A percentile compares a stretch with the other conserved stretches of the same genome.
These are phyloP conservation scores for Amylostereum areolatum DNA, from an alignment of 1,284 basidiomycete species.

Conservation along the genomic window DNA sequence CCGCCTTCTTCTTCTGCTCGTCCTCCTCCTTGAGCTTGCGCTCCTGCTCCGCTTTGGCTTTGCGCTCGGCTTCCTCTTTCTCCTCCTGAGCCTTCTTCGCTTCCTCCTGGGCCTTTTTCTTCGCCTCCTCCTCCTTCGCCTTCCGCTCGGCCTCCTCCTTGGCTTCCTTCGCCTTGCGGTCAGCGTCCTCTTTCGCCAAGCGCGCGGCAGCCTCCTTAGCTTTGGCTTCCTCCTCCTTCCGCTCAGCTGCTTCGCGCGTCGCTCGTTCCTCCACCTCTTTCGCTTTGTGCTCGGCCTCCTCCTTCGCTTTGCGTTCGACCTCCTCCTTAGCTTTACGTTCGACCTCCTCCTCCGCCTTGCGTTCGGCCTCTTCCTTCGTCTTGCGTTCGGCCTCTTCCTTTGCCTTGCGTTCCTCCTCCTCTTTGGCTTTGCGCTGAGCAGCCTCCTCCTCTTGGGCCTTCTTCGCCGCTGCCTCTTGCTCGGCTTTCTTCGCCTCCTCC, in stretches of 20 bases:
- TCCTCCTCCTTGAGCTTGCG: slow-evolving; percentile 1
- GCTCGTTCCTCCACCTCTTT: slow-evolving; percentile 1
- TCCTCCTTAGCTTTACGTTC: neutral
- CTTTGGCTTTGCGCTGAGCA: neutral
- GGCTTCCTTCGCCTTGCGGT: neutral
- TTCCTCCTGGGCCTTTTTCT: neutral
- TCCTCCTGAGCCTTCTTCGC: neutral
- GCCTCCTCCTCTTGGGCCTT: neutral
- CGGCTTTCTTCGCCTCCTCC: slow-evolving; percentile 2
- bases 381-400: neutral
- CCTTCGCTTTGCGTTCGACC: neutral
- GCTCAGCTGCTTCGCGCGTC: neutral
- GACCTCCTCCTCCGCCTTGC: slow-evolving; percentile 1
- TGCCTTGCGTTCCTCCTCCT: neutral
- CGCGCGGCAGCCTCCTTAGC: neutral
- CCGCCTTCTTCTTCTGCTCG: neutral
- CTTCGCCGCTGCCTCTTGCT: neutral
- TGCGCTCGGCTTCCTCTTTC: neutral
- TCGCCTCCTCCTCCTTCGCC: neutral
- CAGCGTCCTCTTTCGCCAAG: neutral
- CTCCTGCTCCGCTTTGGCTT: slow-evolving; percentile 1
- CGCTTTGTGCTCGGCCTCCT: neutral
- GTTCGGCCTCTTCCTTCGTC: neutral
- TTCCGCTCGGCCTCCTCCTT: neutral
- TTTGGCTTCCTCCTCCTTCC: neutral